Evolutionary conservation across 2,329 filamentous ascomycete species (phyloP), one percentile per base, ranked within the genome.

Genomic region (Diplodia mutila): DNA sequence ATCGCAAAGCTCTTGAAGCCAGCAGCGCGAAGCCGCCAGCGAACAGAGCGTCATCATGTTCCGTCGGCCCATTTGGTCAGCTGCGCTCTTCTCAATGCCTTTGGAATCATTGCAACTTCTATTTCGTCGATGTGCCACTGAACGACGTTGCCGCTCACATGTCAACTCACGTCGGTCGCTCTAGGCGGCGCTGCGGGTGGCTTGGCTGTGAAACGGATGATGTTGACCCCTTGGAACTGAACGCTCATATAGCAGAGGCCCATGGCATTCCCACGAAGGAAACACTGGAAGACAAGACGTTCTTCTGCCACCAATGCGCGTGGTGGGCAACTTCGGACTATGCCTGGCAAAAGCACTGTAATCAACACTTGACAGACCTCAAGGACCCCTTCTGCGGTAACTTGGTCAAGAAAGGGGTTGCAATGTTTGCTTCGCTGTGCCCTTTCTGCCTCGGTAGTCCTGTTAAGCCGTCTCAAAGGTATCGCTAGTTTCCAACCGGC

Each of bases 281-380:
- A 0, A 55, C 29, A 12, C 16, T 55, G 4, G 53, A 55, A 37
- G 53, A 55, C n/a, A 39, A 55, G 16, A 12, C 53, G 8, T 55
- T 55, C n/a, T 55, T 39, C 32, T 55, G 53, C 53, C 53, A 55
- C 53, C 53, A 55, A 29, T 55, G 53, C 53, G 32, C 53, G 37
- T 55, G 53, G 53, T 55, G 53, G 53, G 53, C 53, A 23, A 55
- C 53, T 12, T 55, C 53, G 23, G 32, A 39, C 2, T 14, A 23
- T 55, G 53, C 32, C 16, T 55, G 53, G 53, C 29, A 55, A 18
- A 2, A 55, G 53, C 53, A 55, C 29, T 55, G 53, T 14, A 29
- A 37, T 5, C 53, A 55, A 12, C 53, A 55, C n/a, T 55, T 55
- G 53, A 55, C 2, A 5, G 11, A 25, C 8, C 53, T 55, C 5